Evolutionary conservation across 1,284 basidiomycete genomes (phyloP).

Genomic region (Gomphus bonarii): DNA sequence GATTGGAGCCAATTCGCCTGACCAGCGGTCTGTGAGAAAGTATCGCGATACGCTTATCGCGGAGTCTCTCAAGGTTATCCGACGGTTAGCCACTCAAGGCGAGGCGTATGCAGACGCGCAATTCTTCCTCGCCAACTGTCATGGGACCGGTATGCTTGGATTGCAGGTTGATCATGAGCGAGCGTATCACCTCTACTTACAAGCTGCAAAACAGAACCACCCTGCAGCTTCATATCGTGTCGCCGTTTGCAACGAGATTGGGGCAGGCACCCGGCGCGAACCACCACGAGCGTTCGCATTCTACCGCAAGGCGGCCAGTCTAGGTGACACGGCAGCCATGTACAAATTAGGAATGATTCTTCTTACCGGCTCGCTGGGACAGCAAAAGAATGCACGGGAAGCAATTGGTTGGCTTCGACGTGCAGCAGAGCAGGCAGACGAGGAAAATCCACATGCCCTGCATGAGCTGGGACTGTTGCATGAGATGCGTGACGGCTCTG

Average conservation of each 20-base stretch:
- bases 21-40: slow-evolving; percentile 76
- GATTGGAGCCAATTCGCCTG: slow-evolving; percentile 61
- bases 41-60: slow-evolving; percentile 84
- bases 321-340: slow-evolving; percentile 98
- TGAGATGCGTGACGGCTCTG: slow-evolving; percentile 60
- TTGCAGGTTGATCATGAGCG: slow-evolving; percentile 95
- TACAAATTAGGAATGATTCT: slow-evolving; percentile 98
- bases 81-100: slow-evolving; percentile 83
- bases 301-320: slow-evolving; percentile 91
- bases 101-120: slow-evolving; percentile 95
- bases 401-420: slow-evolving; percentile 92
- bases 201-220: slow-evolving; percentile 96
- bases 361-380: slow-evolving; percentile 76
- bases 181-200: slow-evolving; percentile 96
- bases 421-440: slow-evolving; percentile 95
- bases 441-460: slow-evolving; percentile 95
- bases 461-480: slow-evolving; percentile 94
- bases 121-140: slow-evolving; percentile 97
- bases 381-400: slow-evolving; percentile 81
- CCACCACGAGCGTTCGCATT: slow-evolving; percentile 85
- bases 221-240: slow-evolving; percentile 93
- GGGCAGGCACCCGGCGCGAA: slow-evolving; percentile 94
- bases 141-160: slow-evolving; percentile 91
- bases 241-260: slow-evolving; percentile 98
- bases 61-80: slow-evolving; percentile 88